phyloP scores from a whole-genome alignment of 345 rosid species.

The Draba incana region DNA sequence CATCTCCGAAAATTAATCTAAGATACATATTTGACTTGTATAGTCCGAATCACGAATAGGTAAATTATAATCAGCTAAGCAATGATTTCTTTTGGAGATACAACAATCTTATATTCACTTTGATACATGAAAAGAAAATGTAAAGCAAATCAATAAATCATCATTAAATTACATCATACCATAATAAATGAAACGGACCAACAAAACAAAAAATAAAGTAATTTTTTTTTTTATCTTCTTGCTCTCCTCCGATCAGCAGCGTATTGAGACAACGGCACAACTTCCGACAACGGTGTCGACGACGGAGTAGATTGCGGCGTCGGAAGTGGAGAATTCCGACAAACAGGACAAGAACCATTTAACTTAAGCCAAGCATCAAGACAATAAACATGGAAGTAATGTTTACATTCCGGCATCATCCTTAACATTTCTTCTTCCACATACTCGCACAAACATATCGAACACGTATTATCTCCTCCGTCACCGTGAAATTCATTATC shows the following conservation, averaged over 20 bases:
- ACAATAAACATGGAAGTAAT: constrained; percentile 76
- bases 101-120: constrained; percentile 2
- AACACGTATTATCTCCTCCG: constrained; percentile 55
- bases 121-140: background rate
- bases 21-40: constrained; percentile 15
- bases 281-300: constrained; percentile 93
- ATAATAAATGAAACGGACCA: constrained; percentile 11
- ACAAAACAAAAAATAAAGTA: background rate
- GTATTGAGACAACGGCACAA: constrained; percentile 90
- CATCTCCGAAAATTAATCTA: constrained; percentile 8
- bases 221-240: constrained; percentile 44
- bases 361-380: constrained; percentile 96
- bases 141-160: constrained; percentile 29
- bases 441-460: constrained; percentile 93
- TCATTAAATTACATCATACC: constrained; percentile 1
- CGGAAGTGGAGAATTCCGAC: constrained; percentile 96
- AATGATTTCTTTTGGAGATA: background rate
- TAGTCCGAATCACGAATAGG: no score
- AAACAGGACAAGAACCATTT: constrained; percentile 96
- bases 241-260: constrained; percentile 80
- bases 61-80: background rate
- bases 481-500: constrained; percentile 8
- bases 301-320: constrained; percentile 63
- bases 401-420: constrained; percentile 99
- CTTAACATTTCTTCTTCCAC: constrained; percentile 83